Percentiles rank a stretch among this genome's conserved stretches.
phyloP scores from a whole-genome alignment of 2,329 filamentous ascomycete species.

The Talaromyces sp. region DNA sequence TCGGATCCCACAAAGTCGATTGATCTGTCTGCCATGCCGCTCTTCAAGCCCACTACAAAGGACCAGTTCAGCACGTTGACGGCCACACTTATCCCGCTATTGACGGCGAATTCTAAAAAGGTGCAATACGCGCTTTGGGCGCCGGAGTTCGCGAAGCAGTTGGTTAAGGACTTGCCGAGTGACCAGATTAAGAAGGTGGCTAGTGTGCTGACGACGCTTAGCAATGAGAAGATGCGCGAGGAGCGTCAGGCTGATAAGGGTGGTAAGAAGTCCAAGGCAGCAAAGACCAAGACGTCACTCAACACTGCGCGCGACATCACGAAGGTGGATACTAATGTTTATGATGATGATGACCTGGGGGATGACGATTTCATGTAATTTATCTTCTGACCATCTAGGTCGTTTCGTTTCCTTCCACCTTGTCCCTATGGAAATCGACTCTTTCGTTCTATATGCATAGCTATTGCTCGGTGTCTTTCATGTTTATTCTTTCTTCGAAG shows the following conservation, averaged over 20 bases:
- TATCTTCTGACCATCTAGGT: not conserved
- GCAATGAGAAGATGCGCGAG: slow-evolving; percentile 98
- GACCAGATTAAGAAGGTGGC: slow-evolving; percentile 96
- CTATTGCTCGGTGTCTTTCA: slow-evolving; percentile 8
- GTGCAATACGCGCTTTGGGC: slow-evolving; percentile 86
- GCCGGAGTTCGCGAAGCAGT: slow-evolving; percentile 83
- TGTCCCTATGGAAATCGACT: not conserved
- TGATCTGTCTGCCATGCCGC: slow-evolving; percentile 72
- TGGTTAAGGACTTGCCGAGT: slow-evolving; percentile 81
- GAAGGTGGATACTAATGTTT: slow-evolving; percentile 66
- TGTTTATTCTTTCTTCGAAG: slow-evolving; percentile 13
- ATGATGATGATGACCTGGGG: slow-evolving; percentile 83
- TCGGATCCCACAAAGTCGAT: slow-evolving; percentile 74
- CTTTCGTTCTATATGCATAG: slow-evolving; percentile 13
- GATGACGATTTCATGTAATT: slow-evolving; percentile 51
- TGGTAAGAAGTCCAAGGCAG: slow-evolving; percentile 94
- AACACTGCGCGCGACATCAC: slow-evolving; percentile 59
- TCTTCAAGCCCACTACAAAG: slow-evolving; percentile 90
- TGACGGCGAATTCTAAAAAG: slow-evolving; percentile 75
- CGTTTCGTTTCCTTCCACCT: not conserved
- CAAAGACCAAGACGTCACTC: slow-evolving; percentile 87
- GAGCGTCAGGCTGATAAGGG: slow-evolving; percentile 93
- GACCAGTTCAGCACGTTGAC: slow-evolving; percentile 78
- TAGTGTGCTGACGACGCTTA: slow-evolving; percentile 78
- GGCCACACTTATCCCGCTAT: slow-evolving; percentile 72